Base-by-base conservation (phyloP, 2,329 filamentous ascomycete species). In the Nemania serpens region DNA sequence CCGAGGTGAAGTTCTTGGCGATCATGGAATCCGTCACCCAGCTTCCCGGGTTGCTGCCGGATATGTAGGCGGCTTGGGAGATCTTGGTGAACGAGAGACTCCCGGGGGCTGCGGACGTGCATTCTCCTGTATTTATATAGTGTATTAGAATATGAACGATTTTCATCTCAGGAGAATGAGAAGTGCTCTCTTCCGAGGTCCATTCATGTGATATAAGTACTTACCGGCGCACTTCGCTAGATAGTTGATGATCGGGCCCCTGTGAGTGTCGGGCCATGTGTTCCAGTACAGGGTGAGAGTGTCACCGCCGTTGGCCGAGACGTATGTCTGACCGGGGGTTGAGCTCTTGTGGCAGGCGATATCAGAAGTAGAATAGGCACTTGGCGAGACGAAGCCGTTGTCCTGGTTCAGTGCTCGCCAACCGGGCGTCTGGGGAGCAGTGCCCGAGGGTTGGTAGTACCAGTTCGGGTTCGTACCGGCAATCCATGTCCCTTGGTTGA, bases 311-410 rank as follows among this genome's bases (percentile, higher is more conserved):
- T 68, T 65, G 52, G 67, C 69, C 10, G 33, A 34, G 59, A 69
- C 57, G 51, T 69, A 69, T 36, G 49, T 57, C 42, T 72, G 71
- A 2, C 74, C 81, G 2, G 78, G 72, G 3, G 64, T 72, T 6
- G 75, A 76, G 34, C 70, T 74, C 62, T 71, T 76, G 74, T 82
- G 79, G 67, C 81, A 83, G 68, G 76, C 78, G 59, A 83, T 81
- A 54, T 81, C 79, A 29, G 71, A 36, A 11, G 72, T 73, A 36
- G 64, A 66, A 59, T 78, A 80, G 55, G 67, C 71, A 55, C 75
- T 70, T 29, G 77, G 76, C 33, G 74, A 78, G 22, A 84, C 79
- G 68, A 82, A 83, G 60, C 83, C 82, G 69, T 82, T 81, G 65
- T 81, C 80, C 54, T 77, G 77, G 63, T 79, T 75, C 43, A 73